phyloP scores from a whole-genome alignment of 495 filamentous ascomycete genomes.

The Barbatosphaeria neglecta region DNA sequence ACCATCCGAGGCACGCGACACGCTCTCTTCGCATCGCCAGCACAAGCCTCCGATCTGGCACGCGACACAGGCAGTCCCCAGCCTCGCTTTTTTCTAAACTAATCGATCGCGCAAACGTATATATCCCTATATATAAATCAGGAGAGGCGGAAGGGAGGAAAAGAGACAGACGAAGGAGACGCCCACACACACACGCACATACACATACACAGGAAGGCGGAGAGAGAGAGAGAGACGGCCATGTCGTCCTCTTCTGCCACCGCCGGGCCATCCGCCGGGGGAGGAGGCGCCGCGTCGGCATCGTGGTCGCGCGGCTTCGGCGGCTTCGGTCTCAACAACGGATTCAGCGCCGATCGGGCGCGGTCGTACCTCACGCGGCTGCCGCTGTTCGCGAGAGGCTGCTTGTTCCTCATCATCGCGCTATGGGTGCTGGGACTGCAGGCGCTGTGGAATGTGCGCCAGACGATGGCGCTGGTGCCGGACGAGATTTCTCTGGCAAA shows the following conservation, averaged over 20 bases:
- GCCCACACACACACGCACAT: background rate
- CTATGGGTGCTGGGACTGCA: constrained; percentile 59
- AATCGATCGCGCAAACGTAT: no score
- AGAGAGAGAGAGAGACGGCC: background rate
- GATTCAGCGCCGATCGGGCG: constrained; percentile 27
- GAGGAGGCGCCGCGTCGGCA: background rate
- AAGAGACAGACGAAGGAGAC: no score
- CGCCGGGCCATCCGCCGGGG: background rate
- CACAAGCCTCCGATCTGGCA: no score
- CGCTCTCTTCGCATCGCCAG: no score
- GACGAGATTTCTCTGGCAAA: constrained; percentile 56
- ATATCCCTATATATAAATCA: no score
- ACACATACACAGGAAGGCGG: background rate
- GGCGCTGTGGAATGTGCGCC: constrained; percentile 51
- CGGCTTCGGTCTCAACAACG: background rate
- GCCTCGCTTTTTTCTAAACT: no score
- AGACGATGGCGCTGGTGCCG: constrained; percentile 72
- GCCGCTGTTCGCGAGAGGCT: constrained; percentile 76
- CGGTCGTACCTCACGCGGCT: constrained; percentile 66
- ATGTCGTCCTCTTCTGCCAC: background rate
- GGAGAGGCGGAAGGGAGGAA: no score
- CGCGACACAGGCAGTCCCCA: no score
- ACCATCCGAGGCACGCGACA: no score
- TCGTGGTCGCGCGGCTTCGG: no score
- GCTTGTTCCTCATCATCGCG: constrained; percentile 52